Evolutionary conservation across 2,329 filamentous ascomycete species (phyloP).

Genomic region (Fusarium denticulatum): DNA sequence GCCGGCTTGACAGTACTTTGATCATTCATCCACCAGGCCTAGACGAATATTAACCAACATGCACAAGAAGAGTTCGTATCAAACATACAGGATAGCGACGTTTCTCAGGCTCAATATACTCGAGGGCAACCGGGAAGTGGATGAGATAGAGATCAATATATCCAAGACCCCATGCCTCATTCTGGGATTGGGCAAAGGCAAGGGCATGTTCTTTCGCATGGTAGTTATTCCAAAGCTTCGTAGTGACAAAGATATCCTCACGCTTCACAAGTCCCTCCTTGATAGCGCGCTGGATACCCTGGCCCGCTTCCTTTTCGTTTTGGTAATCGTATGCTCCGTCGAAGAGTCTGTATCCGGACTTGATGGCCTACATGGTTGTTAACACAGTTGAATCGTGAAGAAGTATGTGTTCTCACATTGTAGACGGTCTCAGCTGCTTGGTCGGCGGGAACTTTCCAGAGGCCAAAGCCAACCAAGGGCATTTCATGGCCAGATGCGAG

Average conservation of each 20-base stretch:
- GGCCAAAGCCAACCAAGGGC: conserved; percentile 65
- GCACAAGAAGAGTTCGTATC: neutral
- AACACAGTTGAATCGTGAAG: neutral
- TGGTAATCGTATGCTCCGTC: conserved; percentile 67
- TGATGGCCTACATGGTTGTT: conserved; percentile 53
- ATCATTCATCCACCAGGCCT: conserved; percentile 52
- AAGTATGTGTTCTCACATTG: conserved; percentile 48
- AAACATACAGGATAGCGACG: conserved; percentile 51
- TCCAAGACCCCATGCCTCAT: conserved; percentile 81
- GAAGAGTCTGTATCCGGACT: conserved; percentile 62
- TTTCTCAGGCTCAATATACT: conserved; percentile 55
- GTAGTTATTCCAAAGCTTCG: conserved; percentile 92
- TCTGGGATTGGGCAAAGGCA: conserved; percentile 76
- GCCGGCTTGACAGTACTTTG: conserved; percentile 60
- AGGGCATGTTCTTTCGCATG: conserved; percentile 80
- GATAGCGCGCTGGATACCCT: conserved; percentile 68
- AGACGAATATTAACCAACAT: neutral
- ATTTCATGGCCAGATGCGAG: conserved; percentile 41
- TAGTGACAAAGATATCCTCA: conserved; percentile 87
- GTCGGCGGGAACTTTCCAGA: conserved; percentile 72
- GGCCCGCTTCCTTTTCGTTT: conserved; percentile 73
- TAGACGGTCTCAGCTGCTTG: conserved; percentile 68
- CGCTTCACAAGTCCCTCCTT: conserved; percentile 69
- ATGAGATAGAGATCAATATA: conserved; percentile 90
- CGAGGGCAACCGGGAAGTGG: conserved; percentile 66